Evolutionary conservation across 495 filamentous ascomycete genomes (phyloP), one percentile per base, ranked within the genome.

Genomic region (Penicillium argentinense): DNA sequence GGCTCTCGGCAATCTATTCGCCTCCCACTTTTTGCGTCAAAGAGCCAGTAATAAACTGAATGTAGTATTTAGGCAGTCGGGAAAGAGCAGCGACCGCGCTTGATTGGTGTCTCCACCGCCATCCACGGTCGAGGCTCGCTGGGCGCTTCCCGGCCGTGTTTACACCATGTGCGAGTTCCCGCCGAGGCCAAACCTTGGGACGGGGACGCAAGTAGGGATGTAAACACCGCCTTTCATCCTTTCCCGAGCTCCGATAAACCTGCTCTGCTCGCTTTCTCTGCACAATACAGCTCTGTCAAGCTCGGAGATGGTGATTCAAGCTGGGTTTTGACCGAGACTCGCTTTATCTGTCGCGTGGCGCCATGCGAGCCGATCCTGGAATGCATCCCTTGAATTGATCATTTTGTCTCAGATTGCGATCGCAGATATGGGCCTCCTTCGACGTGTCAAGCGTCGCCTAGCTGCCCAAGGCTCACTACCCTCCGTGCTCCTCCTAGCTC

Each of bases 281-380:
- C n/a, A n/a, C n/a, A n/a, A n/a, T n/a, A n/a, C n/a, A n/a, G n/a
- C n/a, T n/a, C n/a, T n/a, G n/a, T n/a, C n/a, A n/a, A n/a, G n/a
- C n/a, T n/a, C n/a, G n/a, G n/a, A n/a, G 9, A 33, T 33, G n/a
- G 7, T 14, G n/a, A 33, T 7, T 1, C 5, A 14, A 18, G 30
- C 30, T 33, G 13, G 7, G 17, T 19, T 36, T 18, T 18, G 25
- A 11, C 5, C 25, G 5, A 26, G 5, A 36, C 21, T 12, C 33
- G 7, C 33, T 26, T 5, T 11, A 26, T 26, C 11, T 26, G 11
- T 25, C 60, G 42, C 60, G 57, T 61, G 54, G 59, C 53, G 30
- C 43, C 54, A 61, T 63, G 60, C 48, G 60, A 23, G 53, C 40
- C 59, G 56, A 60, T 63, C 53, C 37, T 63, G 60, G 57, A 55